Conservation (phyloP, 768 basidiomycete species). For the Suillus cothurnatus region DNA sequence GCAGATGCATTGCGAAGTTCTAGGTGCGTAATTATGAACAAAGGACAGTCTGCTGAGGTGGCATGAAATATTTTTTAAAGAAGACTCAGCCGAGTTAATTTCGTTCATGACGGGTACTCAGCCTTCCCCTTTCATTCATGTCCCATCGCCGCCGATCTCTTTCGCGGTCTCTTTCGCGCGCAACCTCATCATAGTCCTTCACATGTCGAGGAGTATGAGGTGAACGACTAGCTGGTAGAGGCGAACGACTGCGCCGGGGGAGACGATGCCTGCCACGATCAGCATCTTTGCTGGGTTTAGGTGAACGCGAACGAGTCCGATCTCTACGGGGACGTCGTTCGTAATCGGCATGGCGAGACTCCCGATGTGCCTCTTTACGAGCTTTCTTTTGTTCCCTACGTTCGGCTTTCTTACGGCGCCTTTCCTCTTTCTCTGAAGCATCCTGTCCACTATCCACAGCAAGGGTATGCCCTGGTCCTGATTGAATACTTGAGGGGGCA, state of each 20-base stretch:
- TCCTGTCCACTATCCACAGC: conserved; percentile 35
- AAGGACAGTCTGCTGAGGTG: conserved; percentile 5
- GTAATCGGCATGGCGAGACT: conserved; percentile 36
- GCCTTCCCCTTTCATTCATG: conserved; percentile 42
- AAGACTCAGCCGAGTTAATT: conserved; percentile 16
- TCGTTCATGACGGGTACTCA: conserved; percentile 20
- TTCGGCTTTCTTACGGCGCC: conserved; percentile 50
- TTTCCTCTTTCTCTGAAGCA: conserved; percentile 50
- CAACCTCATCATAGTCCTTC: conserved; percentile 31
- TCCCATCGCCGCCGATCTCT: conserved; percentile 58
- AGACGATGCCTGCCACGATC: conserved; percentile 20
- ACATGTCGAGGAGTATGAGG: conserved; percentile 21
- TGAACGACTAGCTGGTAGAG: conserved; percentile 19
- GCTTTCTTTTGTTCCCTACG: conserved; percentile 63
- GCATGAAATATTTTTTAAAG: conserved; percentile 11
- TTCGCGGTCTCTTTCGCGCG: conserved; percentile 36
- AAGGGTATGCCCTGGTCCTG: conserved; percentile 19
- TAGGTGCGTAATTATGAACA: conserved; percentile 12
- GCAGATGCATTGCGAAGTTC: conserved; percentile 7
- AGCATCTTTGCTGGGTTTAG: conserved; percentile 19
- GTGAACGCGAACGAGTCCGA: conserved; percentile 41
- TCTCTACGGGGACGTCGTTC: conserved; percentile 26
- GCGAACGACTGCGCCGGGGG: conserved; percentile 34
- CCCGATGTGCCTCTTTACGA: conserved; percentile 51
- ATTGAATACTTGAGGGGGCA: conserved; percentile 20